A percentile compares a stretch with the other conserved stretches of the same genome.
Conservation (phyloP, 1,284 basidiomycete genomes). For the Sanghuangporus sanghuang region DNA sequence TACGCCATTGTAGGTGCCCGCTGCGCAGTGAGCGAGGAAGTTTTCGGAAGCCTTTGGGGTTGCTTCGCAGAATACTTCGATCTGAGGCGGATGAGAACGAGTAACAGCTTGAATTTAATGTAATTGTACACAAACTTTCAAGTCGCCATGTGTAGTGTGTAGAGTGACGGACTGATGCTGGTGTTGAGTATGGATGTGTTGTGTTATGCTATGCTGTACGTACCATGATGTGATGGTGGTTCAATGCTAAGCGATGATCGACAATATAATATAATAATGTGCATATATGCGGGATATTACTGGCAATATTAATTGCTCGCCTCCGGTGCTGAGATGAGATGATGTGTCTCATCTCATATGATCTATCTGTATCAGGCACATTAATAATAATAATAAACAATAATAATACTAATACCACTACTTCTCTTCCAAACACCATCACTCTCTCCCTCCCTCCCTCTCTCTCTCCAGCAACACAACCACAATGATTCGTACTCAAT, state of each 20-base stretch:
- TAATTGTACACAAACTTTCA: constrained; percentile 63
- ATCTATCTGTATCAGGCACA: constrained; percentile 19
- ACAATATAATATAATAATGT: too few relatives aligned
- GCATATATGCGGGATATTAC: too few relatives aligned
- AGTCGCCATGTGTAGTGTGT: constrained; percentile 89
- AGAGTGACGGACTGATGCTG: constrained; percentile 85
- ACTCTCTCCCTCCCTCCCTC: constrained; percentile 22
- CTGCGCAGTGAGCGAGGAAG: constrained; percentile 91
- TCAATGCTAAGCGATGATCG: neutral
- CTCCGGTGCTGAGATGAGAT: neutral
- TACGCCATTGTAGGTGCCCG: constrained; percentile 82
- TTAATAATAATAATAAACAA: constrained; percentile 14
- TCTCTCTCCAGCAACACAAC: constrained; percentile 27
- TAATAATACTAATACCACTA: too few relatives aligned
- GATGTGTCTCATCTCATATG: neutral
- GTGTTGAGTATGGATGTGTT: neutral
- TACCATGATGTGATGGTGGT: constrained; percentile 1
- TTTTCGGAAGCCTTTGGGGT: constrained; percentile 96
- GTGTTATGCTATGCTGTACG: neutral
- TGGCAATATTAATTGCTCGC: too few relatives aligned
- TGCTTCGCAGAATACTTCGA: constrained; percentile 96
- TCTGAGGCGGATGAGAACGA: constrained; percentile 39
- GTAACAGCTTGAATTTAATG: neutral
- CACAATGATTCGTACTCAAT: constrained; percentile 47
- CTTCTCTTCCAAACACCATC: constrained; percentile 20